Base-by-base conservation (phyloP, 768 basidiomycete species). In the Lepiota brunneoincarnata region DNA sequence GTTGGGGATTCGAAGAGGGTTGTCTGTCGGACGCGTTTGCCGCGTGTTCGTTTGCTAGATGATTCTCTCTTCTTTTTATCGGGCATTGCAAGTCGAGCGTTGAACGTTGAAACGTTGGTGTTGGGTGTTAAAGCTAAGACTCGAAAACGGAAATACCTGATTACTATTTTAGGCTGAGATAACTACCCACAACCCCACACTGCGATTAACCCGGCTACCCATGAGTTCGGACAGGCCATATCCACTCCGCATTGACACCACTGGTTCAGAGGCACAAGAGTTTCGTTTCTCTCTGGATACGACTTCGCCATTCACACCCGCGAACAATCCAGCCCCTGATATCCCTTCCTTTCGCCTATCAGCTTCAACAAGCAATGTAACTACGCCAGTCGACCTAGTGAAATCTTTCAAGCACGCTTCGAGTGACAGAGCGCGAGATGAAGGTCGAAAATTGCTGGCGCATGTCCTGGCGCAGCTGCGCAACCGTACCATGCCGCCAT, bases 361-460 rank as follows among this genome's bases (percentile, higher is more conserved):
- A 24, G 46, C 53, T 18, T 51, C 57, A 10, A 38, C 48, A 17
- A 50, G 40, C 26, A 43, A 51, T 35, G 21, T 11, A 20, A 34
- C 23, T 4, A 39, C 38, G 21, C 26, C 28, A 39, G 23, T 39
- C 18, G 43, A 41, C 3, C 15, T 9, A 34, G 12, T 31, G 9
- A 36, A 37, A 21, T 11, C 47, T 15, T 1, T 34, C 24, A 55
- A 55, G 18, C 50, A 54, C 36, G n/a, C 17, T 5, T 44, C 52
- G 14, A 38, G 12, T 5, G 45, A 54, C 18, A 49, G 46, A 58
- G 77, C 77, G 24, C 72, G 72, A 31, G 77, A 80, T 49, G 89
- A 89, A 65, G 81, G 84, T 7, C 79, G 82, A 45, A 91, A 91
- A 64, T 72, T 90, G 20, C 72, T 91, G 3, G 76, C 80, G 0